These are phyloP conservation scores for Mycena pura DNA, from an alignment of 768 basidiomycete genomes.

Conservation along the genomic window DNA sequence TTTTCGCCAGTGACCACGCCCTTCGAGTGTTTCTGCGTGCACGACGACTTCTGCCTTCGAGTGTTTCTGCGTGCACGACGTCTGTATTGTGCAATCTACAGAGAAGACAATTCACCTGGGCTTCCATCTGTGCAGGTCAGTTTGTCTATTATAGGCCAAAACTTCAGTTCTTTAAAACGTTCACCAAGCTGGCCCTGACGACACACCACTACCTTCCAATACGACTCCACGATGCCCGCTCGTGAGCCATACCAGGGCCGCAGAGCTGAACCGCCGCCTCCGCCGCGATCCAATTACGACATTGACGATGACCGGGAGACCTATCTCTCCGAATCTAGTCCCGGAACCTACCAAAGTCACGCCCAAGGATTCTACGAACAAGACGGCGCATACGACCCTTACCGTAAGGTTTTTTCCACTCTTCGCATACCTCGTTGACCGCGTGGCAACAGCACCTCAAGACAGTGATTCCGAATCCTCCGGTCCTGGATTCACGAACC, in stretches of 20 bases:
- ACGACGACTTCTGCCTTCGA: too few species aligned
- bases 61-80: too few species aligned
- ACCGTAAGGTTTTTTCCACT: conserved; percentile 10
- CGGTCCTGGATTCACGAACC: conserved; percentile 16
- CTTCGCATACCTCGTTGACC: not conserved
- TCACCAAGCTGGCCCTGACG: conserved; percentile 18
- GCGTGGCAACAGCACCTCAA: conserved; percentile 59
- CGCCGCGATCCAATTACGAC: conserved; percentile 24
- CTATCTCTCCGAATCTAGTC: conserved; percentile 22
- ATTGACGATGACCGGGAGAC: conserved; percentile 14
- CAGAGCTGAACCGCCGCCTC: conserved; percentile 17
- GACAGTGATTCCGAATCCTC: conserved; percentile 88
- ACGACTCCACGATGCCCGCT: conserved; percentile 15
- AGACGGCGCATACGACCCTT: conserved; percentile 21
- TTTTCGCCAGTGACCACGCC: too few species aligned
- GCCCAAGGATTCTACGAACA: conserved; percentile 59
- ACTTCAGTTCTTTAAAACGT: not conserved
- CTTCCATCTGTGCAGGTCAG: too few species aligned
- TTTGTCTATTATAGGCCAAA: too few species aligned
- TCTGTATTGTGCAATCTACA: too few species aligned
- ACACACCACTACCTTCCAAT: conserved; percentile 13
- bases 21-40: too few species aligned
- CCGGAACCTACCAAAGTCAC: conserved; percentile 22
- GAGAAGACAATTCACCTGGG: too few species aligned
- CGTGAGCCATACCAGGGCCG: conserved; percentile 22